Evolutionary conservation across 176 grass and related monocot species (phyloP).

Genomic region (maize (Zea mays)): DNA sequence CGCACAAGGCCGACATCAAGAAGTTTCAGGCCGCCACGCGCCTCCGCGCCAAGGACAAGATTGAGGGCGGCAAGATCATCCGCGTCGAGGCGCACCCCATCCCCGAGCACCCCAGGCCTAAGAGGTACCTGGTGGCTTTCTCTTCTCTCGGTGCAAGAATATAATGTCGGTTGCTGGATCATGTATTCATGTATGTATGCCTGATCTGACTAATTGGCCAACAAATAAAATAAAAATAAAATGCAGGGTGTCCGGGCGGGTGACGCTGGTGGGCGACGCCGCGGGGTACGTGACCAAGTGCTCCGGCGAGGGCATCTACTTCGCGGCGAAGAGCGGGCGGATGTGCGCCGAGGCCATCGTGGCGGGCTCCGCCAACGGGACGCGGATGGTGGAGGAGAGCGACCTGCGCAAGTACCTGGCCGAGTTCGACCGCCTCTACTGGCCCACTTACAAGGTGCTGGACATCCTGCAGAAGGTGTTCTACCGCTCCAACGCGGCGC

Average conservation of each 20-base stretch:
- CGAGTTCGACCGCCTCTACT: constrained; percentile 90
- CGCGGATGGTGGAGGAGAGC: constrained; percentile 79
- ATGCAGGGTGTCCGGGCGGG: constrained; percentile 58
- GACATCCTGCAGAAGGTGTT: constrained; percentile 99
- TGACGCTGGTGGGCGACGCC: constrained; percentile 85
- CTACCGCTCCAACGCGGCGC: constrained; percentile 88
- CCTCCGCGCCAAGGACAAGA: constrained; percentile 91
- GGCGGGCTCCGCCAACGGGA: constrained; percentile 75
- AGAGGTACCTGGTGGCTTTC: constrained; percentile 45
- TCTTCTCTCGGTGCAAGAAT: neutral
- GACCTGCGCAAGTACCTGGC: constrained; percentile 94
- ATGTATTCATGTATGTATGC: neutral
- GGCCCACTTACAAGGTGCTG: constrained; percentile 99
- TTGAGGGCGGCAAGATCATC: constrained; percentile 93
- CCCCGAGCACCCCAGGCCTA: constrained; percentile 84
- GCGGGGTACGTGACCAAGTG: constrained; percentile 99
- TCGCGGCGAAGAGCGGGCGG: constrained; percentile 88
- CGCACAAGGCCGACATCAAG: constrained; percentile 96
- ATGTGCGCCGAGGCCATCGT: constrained; percentile 95
- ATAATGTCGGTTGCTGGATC: neutral
- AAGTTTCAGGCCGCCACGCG: constrained; percentile 95
- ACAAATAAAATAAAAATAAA: neutral
- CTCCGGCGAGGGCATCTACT: constrained; percentile 98
- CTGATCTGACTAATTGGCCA: neutral
- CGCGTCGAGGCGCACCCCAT: constrained; percentile 96